These are phyloP conservation scores for Trametes pubescens DNA, from an alignment of 1,284 basidiomycete species.

Conservation along the genomic window DNA sequence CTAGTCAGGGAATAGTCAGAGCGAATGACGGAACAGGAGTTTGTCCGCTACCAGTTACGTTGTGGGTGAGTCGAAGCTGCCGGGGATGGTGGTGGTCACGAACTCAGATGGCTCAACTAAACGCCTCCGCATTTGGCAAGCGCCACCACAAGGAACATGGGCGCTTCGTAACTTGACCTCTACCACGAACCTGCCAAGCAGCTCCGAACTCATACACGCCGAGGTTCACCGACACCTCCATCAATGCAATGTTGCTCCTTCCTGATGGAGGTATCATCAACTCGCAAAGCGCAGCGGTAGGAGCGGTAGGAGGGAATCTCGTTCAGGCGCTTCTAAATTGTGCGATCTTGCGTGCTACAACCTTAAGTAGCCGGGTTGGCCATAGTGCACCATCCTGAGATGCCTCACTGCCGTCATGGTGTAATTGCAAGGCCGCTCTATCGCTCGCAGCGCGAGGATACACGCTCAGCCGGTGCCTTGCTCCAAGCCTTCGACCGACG, in stretches of 20 bases:
- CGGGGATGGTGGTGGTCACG: not conserved
- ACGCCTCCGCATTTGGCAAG: not conserved
- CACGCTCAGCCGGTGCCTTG: conserved; percentile 5
- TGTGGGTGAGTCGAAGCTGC: not conserved
- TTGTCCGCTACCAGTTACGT: not conserved
- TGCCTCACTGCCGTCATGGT: conserved; percentile 13
- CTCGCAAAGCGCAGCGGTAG: not conserved
- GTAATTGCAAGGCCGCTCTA: conserved; percentile 6
- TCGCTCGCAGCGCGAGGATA: not conserved
- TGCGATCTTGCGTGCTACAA: conserved; percentile 33
- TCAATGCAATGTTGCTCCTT: not conserved
- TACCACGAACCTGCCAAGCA: not conserved
- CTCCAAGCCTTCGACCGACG: not conserved
- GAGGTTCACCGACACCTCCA: not conserved
- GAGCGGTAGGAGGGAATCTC: conserved; percentile 4
- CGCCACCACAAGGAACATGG: not conserved
- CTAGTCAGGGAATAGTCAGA: no score
- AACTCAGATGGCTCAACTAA: not conserved
- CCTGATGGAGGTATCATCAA: no score
- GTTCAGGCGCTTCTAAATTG: conserved; percentile 29
- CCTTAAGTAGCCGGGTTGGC: conserved; percentile 1
- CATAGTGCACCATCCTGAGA: conserved; percentile 13
- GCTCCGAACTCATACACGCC: not conserved
- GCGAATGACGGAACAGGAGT: not conserved
- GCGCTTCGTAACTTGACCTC: conserved; percentile 1